phyloP scores from a whole-genome alignment of 371 early-diverging fungal genomes.

The Mortierella sp. region DNA sequence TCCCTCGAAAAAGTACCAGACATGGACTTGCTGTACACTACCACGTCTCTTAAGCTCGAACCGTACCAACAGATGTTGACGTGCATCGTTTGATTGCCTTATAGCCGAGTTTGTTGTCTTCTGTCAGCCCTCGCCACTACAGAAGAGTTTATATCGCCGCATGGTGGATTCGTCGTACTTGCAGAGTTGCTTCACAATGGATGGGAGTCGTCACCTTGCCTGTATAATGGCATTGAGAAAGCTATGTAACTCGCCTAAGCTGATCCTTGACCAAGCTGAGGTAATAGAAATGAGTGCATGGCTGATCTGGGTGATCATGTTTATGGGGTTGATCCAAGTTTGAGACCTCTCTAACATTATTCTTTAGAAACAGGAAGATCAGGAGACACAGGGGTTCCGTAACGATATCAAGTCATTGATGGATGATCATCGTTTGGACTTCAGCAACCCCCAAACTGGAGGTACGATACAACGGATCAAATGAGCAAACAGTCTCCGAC shows the following conservation, averaged over 20 bases:
- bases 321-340: not conserved
- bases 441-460: conserved; percentile 1
- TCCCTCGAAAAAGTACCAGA: conserved; percentile 65
- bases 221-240: conserved; percentile 61
- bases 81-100: not conserved
- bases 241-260: conserved; percentile 57
- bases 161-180: conserved; percentile 52
- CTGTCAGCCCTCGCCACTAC: conserved; percentile 55
- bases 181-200: conserved; percentile 31
- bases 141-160: conserved; percentile 56
- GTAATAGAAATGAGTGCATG: conserved; percentile 4
- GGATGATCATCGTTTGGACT: not conserved
- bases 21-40: not conserved
- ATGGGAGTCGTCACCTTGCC: conserved; percentile 49
- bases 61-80: not conserved
- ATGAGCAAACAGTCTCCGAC: no score
- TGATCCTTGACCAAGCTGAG: conserved; percentile 39
- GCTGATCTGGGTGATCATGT: not conserved
- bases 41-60: not conserved
- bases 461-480: no score
- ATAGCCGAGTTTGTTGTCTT: conserved; percentile 64
- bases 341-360: not conserved
- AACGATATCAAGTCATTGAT: conserved; percentile 14
- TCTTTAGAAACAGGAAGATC: conserved; percentile 11
- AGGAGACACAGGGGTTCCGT: conserved; percentile 20